Evolutionary conservation across 140 eudicot species (phyloP).

Genomic region (Bidens hawaiensis): DNA sequence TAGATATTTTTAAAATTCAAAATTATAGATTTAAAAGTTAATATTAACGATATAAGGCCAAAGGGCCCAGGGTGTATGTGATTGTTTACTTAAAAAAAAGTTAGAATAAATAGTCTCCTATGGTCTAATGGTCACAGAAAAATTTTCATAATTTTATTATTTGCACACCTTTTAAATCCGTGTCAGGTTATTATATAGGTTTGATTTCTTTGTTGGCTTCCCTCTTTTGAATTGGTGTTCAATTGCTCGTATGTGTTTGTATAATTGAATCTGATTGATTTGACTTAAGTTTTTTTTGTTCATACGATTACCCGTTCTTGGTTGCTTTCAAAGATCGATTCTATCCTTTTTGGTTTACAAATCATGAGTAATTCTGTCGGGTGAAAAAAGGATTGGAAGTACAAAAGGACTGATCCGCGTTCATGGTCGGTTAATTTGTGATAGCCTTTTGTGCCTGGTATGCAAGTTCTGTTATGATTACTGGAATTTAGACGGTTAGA

Average conservation of each 20-base stretch:
- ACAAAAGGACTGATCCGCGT: neutral
- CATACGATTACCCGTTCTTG: no score
- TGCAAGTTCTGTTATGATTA: neutral
- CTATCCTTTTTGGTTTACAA: neutral
- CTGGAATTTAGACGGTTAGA: no score
- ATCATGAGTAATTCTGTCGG: neutral
- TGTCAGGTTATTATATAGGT: neutral
- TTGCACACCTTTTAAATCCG: no score
- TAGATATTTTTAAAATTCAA: no score
- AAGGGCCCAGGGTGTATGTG: no score
- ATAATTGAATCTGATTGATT: neutral
- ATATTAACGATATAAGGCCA: no score
- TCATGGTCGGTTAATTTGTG: neutral
- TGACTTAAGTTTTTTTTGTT: no score
- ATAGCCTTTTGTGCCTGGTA: neutral
- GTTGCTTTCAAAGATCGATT: neutral
- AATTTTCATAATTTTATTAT: no score
- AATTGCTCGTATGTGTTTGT: neutral
- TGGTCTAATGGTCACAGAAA: no score
- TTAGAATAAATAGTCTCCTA: no score
- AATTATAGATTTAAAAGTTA: no score
- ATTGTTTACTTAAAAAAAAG: no score
- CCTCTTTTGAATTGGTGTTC: neutral
- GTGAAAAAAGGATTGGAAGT: neutral
- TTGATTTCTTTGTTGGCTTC: neutral